Evolutionary conservation across 805 yeast genomes (phyloP).

Genomic region (Isabelozyma pseudorhagii): DNA sequence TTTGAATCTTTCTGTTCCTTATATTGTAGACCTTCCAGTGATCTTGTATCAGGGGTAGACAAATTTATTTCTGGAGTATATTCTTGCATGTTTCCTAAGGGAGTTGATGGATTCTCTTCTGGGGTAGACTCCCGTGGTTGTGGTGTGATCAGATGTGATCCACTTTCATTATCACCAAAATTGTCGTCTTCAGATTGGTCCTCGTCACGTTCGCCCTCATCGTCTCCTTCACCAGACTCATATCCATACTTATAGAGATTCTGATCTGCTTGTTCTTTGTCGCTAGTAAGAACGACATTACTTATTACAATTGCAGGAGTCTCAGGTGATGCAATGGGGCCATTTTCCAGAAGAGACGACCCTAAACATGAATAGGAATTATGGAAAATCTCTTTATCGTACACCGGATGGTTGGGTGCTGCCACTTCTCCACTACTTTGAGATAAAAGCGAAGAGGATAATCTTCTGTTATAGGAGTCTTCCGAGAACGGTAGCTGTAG

Average conservation of each 20-base stretch:
- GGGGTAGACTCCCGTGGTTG: too few species aligned
- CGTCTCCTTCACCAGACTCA: neutral
- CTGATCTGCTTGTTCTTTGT: neutral
- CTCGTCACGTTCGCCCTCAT: neutral
- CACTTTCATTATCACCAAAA: neutral
- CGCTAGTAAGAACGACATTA: neutral
- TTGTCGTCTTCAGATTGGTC: neutral
- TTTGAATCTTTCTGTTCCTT: neutral
- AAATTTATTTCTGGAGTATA: too few species aligned
- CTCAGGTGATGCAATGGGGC: constrained; percentile 4
- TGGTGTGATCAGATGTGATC: neutral
- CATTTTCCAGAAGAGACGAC: constrained; percentile 18
- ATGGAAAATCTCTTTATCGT: constrained; percentile 5
- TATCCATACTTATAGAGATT: neutral
- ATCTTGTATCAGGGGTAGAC: too few species aligned
- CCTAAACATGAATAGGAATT: constrained; percentile 26
- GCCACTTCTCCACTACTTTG: constrained; percentile 1
- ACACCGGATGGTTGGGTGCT: neutral
- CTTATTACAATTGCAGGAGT: constrained; percentile 1
- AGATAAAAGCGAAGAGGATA: neutral
- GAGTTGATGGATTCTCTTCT: too few species aligned
- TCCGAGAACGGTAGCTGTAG: neutral
- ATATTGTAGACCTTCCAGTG: neutral
- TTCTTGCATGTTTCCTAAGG: too few species aligned
- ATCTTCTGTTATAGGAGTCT: neutral